Base-by-base conservation (phyloP, 1,284 basidiomycete species). In the Pascua guehoae region DNA sequence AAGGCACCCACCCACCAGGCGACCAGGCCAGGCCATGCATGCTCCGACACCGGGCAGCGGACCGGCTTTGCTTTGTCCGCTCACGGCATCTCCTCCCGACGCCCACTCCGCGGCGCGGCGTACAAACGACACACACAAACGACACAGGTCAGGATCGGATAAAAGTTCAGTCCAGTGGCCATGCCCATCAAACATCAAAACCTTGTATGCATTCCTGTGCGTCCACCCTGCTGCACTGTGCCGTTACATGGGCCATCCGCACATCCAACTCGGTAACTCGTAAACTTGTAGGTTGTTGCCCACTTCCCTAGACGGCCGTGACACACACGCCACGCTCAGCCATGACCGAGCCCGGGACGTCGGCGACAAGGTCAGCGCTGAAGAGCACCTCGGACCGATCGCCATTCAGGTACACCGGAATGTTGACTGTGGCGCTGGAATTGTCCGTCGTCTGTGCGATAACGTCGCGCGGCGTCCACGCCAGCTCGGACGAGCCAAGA, bases 361-460 rank as follows among this genome's bases (percentile, higher is more conserved):
- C 62, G 10, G 66, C 58, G 38, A 62, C 61, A 36, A 77, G 51
- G 62, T 75, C 69, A 32, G 73, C 68, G 0, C 88, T 89, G 79
- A 96, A 96, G 65, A 97, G 78, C 45, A 94, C 88, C 69, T 91
- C 88, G 69, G 85, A 88, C 43, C 93, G 84, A 74, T 96, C 93
- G 60, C 83, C 82, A 76, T 97, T 95, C 71, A 96, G 83, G 75
- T 96, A 97, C 41, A 97, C 88, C 0, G 93, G 92, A 18, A 97
- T 77, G 65, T 88, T 89, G 70, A 91, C 88, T 52, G 79, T 79
- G 15, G 18, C 49, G 11, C 24, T 41, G 24, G 24, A 17, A 14
- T 37, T 16, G 51, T 69, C 68, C 51, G 62, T 66, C 61, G 54
- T 63, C 50, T 10, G 38, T 12, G 40, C 14, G 24, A n/a, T 12